Conservation (phyloP, 1,284 basidiomycete genomes). For the Blastosporella zonata region DNA sequence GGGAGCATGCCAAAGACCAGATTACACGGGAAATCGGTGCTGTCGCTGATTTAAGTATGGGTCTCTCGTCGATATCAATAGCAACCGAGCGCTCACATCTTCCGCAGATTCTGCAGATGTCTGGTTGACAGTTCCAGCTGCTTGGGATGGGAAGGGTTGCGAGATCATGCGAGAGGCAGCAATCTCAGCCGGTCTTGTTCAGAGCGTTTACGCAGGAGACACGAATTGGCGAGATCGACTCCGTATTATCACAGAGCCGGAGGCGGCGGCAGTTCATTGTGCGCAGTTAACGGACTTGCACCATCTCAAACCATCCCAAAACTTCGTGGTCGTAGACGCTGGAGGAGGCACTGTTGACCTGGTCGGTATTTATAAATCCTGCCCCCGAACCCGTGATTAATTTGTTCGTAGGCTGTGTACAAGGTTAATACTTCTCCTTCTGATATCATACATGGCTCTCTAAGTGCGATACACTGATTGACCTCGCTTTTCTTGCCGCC, state of each 20-base stretch:
- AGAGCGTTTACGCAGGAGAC: conserved; percentile 68
- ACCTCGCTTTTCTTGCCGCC: conserved; percentile 13
- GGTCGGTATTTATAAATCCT: conserved; percentile 14
- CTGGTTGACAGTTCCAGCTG: conserved; percentile 79
- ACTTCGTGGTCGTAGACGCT: conserved; percentile 74
- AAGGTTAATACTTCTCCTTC: conserved; percentile 37
- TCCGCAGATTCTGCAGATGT: conserved; percentile 70
- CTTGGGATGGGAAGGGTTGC: conserved; percentile 80
- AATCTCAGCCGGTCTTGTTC: conserved; percentile 73
- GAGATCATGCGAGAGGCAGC: conserved; percentile 81
- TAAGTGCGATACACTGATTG: conserved; percentile 1
- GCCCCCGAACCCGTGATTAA: conserved; percentile 4
- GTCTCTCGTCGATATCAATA: conserved; percentile 21
- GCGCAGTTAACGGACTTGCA: conserved; percentile 74
- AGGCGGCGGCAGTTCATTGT: conserved; percentile 83
- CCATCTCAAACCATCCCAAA: conserved; percentile 71
- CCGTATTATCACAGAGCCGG: conserved; percentile 81
- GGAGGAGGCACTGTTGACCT: conserved; percentile 72
- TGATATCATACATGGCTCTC: conserved; percentile 4
- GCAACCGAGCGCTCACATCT: not conserved
- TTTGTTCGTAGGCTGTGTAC: conserved; percentile 56
- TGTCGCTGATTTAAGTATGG: conserved; percentile 76
- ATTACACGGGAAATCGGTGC: conserved; percentile 80
- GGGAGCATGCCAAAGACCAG: conserved; percentile 81
- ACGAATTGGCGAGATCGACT: conserved; percentile 72